Evolutionary conservation across 345 rosid genomes (phyloP).

Genomic region (Eucalyptus microcorys): DNA sequence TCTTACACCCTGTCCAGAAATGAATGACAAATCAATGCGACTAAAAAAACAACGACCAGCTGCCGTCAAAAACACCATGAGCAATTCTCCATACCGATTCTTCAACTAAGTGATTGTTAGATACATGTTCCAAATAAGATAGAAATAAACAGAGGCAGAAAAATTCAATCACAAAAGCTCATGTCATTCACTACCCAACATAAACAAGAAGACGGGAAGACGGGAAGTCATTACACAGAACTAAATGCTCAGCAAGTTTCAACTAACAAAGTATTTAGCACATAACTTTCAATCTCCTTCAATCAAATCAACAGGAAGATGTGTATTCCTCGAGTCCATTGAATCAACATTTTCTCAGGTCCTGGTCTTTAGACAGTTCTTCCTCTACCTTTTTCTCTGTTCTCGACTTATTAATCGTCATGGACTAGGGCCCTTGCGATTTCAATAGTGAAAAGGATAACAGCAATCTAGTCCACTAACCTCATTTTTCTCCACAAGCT

Average conservation of each 20-base stretch:
- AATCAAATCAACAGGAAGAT: neutral
- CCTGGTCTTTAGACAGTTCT: neutral
- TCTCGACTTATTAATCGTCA: neutral
- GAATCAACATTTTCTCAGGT: neutral
- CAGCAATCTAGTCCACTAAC: neutral
- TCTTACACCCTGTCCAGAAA: neutral
- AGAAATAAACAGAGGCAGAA: neutral
- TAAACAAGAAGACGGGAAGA: neutral
- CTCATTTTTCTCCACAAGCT: neutral
- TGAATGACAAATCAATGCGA: neutral
- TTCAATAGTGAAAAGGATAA: neutral
- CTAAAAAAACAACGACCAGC: neutral
- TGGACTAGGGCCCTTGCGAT: neutral
- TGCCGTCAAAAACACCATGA: neutral
- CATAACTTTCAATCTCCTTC: neutral
- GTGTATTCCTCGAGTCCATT: neutral
- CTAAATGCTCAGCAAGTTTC: neutral
- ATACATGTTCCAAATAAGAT: neutral
- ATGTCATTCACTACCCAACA: neutral
- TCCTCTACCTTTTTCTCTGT: neutral
- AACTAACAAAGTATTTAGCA: neutral
- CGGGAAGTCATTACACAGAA: neutral
- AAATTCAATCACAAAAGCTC: neutral
- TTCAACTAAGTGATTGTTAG: neutral
- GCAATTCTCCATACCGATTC: neutral